Evolutionary conservation across 2,329 filamentous ascomycete species (phyloP).

Genomic region (Penicillium occitanis): DNA sequence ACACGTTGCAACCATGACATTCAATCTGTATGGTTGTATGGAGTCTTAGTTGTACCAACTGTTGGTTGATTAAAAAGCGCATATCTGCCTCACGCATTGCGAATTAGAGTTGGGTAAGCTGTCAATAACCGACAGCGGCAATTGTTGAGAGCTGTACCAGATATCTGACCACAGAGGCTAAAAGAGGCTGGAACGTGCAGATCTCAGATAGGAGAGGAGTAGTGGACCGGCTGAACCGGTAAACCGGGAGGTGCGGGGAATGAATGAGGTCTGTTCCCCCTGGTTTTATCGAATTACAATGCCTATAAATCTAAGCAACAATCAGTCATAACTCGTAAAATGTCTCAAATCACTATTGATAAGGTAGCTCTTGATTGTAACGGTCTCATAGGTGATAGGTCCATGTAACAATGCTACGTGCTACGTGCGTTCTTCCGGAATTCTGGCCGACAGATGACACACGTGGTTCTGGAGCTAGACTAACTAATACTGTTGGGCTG

Average conservation of each 20-base stretch:
- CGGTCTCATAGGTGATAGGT: not conserved
- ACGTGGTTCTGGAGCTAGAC: not conserved
- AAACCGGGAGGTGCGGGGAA: not conserved
- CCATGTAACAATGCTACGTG: not conserved
- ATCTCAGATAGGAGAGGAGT: not conserved
- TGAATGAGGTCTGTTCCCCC: not conserved
- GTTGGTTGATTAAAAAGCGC: not conserved
- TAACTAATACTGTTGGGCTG: not conserved
- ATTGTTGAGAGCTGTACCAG: not conserved
- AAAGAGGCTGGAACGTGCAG: not conserved
- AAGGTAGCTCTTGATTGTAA: not conserved
- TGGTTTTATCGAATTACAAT: not conserved
- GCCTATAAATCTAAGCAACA: not conserved
- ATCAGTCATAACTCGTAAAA: not conserved
- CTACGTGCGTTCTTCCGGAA: not conserved
- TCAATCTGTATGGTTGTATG: not conserved
- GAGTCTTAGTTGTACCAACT: not conserved
- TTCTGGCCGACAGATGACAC: not conserved
- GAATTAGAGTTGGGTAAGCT: not conserved
- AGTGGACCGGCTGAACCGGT: not conserved
- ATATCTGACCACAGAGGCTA: not conserved
- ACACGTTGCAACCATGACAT: not conserved
- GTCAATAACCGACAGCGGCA: not conserved
- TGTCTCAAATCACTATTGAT: not conserved
- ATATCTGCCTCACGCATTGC: no score